Percentiles rank a stretch among this genome's conserved stretches.
These are phyloP conservation scores for Triticum urartu DNA, from an alignment of 176 grass and related monocot species.

Conservation along the genomic window DNA sequence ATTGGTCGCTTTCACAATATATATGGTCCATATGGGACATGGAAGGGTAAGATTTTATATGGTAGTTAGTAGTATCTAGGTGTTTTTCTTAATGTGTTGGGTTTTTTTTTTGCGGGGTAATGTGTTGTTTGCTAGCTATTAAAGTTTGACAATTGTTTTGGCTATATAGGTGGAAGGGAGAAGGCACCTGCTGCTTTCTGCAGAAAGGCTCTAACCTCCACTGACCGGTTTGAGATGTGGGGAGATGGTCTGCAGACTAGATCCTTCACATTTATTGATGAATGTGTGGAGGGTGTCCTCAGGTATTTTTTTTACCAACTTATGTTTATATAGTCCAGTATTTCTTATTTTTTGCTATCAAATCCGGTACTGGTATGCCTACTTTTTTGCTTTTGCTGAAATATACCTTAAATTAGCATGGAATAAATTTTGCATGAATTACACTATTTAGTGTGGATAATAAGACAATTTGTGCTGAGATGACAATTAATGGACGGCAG, in stretches of 20 bases:
- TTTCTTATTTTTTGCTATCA: neutral
- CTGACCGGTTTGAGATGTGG: slow-evolving; percentile 54
- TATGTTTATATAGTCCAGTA: neutral
- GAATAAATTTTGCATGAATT: slow-evolving; percentile 6
- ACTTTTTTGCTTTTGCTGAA: neutral
- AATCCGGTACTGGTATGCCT: neutral
- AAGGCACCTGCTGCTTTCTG: slow-evolving; percentile 65
- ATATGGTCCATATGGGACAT: slow-evolving; percentile 95
- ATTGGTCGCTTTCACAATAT: slow-evolving; percentile 95
- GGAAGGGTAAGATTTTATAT: slow-evolving; percentile 70
- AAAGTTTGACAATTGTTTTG: neutral
- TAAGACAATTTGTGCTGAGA: neutral
- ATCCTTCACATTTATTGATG: slow-evolving; percentile 75
- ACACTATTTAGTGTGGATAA: neutral
- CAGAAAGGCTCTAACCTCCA: slow-evolving; percentile 53
- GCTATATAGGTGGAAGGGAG: slow-evolving; percentile 50
- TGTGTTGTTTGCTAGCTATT: slow-evolving; percentile 3
- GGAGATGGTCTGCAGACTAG: slow-evolving; percentile 58
- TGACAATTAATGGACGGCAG: neutral
- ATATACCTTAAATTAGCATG: slow-evolving; percentile 10
- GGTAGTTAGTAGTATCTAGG: neutral
- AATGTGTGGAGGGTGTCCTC: slow-evolving; percentile 68
- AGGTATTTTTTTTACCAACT: slow-evolving; percentile 30
- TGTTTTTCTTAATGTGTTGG: neutral
- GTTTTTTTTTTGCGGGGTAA: no score